Evolutionary conservation across 1,284 basidiomycete genomes (phyloP), one percentile per base, ranked within the genome.

Genomic region (Sanghuangporus sanghuang): DNA sequence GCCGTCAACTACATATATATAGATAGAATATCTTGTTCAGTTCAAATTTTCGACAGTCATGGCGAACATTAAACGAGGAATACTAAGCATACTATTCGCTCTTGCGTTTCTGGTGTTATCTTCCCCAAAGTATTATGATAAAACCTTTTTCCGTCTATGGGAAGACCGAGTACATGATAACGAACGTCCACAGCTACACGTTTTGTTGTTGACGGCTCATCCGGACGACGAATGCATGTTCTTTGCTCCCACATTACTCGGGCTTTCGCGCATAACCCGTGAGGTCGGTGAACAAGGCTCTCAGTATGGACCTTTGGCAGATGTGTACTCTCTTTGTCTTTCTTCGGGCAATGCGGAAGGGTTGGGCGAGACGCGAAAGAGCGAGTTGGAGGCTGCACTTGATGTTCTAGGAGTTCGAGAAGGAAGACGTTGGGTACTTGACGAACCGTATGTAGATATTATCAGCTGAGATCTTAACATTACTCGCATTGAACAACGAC

Each of bases 161-260:
- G n/a, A 7, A 27, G 52, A n/a, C 32, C 18, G 9, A 11, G 27
- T 7, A 5, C 35, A 8, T 35, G 11, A 16, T 14, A 38, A 35
- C 36, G 32, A 12, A 6, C 32, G n/a, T 36, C 32, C 35, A 39
- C 53, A 16, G 4, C 6, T 5, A 54, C 35, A 35, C 27, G 76
- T 90, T 49, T 79, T 96, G 32, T 71, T 95, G 2, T 75, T 96
- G 52, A 95, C 92, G 0, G 92, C 93, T 9, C 93, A 96, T 70
- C 93, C 93, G 1, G 95, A 96, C 72, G 95, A 96, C 72, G 95
- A 96, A 76, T 87, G 86, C 71, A 85, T 96, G 81, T 97, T 97
- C 79, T 97, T 97, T 71, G 89, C 87, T 0, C 94, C 95, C 0
- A 90, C 90, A 0, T 71, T 96, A 11, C 77, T 86, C 35, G 79